A percentile compares a stretch with the other conserved stretches of the same genome.
Conservation (phyloP, 2,329 filamentous ascomycete species). For the Penicillium nordicum region DNA sequence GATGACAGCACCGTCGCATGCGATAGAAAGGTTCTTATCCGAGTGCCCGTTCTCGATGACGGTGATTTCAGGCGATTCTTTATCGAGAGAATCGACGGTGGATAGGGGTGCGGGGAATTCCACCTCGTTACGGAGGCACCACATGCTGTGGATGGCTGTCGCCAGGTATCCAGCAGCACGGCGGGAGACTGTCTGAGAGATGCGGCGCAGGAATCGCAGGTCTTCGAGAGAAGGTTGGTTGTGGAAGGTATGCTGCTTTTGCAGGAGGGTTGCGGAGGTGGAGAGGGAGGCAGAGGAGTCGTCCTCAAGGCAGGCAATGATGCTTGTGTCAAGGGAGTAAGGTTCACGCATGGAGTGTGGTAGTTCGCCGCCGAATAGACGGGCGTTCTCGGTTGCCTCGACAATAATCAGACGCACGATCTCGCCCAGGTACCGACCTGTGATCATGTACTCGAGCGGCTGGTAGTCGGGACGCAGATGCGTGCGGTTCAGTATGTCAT, state of each 20-base stretch:
- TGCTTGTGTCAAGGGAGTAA: slow-evolving; percentile 59
- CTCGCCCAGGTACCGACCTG: slow-evolving; percentile 62
- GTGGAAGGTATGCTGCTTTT: slow-evolving; percentile 51
- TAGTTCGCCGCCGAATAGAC: slow-evolving; percentile 56
- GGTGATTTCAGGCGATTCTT: slow-evolving; percentile 33
- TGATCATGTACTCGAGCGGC: slow-evolving; percentile 62
- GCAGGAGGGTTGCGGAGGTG: slow-evolving; percentile 46
- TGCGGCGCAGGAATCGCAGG: slow-evolving; percentile 53
- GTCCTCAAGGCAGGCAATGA: slow-evolving; percentile 56
- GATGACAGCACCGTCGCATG: slow-evolving; percentile 53
- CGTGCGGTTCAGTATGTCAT: slow-evolving; percentile 56
- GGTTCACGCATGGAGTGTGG: slow-evolving; percentile 54
- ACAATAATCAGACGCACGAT: slow-evolving; percentile 59
- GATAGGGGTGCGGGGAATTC: slow-evolving; percentile 38
- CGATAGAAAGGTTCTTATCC: slow-evolving; percentile 42
- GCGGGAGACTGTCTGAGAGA: slow-evolving; percentile 54
- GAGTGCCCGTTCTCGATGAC: slow-evolving; percentile 32
- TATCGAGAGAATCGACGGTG: slow-evolving; percentile 21
- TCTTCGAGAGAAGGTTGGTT: slow-evolving; percentile 48
- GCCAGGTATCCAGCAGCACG: slow-evolving; percentile 62
- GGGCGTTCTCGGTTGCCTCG: slow-evolving; percentile 56
- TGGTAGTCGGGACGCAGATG: slow-evolving; percentile 62
- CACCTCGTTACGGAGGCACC: slow-evolving; percentile 52
- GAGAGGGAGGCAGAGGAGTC: slow-evolving; percentile 40
- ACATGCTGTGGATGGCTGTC: slow-evolving; percentile 60